A percentile compares a stretch with the other conserved stretches of the same genome.
These are phyloP conservation scores for Rhododendron kiyosumense DNA, from an alignment of 148 eudicot species.

Conservation along the genomic window DNA sequence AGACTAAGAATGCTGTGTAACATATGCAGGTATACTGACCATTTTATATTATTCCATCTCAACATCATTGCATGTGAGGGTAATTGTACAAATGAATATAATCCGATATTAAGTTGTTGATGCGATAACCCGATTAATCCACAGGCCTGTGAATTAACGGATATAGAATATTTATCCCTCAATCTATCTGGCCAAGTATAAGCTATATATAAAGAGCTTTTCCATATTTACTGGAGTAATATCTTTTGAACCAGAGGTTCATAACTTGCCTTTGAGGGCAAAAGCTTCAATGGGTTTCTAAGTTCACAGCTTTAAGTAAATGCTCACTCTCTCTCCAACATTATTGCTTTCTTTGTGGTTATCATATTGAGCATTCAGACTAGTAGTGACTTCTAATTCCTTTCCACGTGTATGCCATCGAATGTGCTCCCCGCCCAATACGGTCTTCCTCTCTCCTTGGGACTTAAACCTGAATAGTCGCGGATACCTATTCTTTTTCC, in stretches of 20 bases:
- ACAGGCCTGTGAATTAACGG: not conserved
- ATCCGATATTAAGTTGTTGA: not conserved
- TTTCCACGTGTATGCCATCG: not conserved
- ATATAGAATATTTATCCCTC: not conserved
- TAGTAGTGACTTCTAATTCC: not conserved
- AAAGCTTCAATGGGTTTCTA: not conserved
- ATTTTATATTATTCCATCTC: not conserved
- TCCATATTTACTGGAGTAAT: too few species aligned
- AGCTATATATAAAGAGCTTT: not conserved
- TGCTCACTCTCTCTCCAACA: not conserved
- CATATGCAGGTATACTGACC: conserved; percentile 71
- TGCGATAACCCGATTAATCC: not conserved
- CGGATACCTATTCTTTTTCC: not conserved
- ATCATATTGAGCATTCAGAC: too few species aligned
- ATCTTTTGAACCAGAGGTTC: too few species aligned
- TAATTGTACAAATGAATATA: not conserved
- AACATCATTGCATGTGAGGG: not conserved
- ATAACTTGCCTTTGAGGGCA: not conserved
- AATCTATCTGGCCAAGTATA: not conserved
- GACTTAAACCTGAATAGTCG: not conserved
- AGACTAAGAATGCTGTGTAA: conserved; percentile 90
- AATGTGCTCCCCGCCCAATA: not conserved
- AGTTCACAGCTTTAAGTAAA: not conserved
- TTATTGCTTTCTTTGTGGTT: too few species aligned
- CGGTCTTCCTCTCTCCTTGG: not conserved